These are phyloP conservation scores for Omphalotus guepiniiformis DNA, from an alignment of 768 basidiomycete species.

Conservation along the genomic window DNA sequence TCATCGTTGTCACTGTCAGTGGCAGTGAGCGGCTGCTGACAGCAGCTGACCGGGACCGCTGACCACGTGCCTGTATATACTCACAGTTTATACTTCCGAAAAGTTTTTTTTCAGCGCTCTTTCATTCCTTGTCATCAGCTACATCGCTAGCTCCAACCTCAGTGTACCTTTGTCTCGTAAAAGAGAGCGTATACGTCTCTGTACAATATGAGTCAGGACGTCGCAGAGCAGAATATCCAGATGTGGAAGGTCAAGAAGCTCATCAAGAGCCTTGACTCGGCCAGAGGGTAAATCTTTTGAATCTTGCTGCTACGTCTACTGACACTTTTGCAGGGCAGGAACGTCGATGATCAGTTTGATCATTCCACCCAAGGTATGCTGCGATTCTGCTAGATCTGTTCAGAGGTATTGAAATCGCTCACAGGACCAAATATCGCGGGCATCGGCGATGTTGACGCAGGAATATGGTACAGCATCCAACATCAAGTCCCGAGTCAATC, in stretches of 20 bases:
- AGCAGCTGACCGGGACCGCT: not conserved
- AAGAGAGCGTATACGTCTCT: constrained; percentile 14
- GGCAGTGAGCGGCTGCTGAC: no score
- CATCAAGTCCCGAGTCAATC: constrained; percentile 98
- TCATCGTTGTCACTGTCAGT: not conserved
- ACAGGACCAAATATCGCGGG: constrained; percentile 91
- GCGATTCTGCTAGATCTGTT: constrained; percentile 12
- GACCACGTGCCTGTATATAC: not conserved
- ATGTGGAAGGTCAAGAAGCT: constrained; percentile 99
- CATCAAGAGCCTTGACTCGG: constrained; percentile 94
- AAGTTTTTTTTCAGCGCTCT: not conserved
- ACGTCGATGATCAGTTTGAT: constrained; percentile 99
- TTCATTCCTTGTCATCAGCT: not conserved
- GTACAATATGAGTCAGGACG: constrained; percentile 75
- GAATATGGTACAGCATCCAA: constrained; percentile 99
- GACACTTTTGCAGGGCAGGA: constrained; percentile 88
- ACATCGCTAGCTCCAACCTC: not conserved
- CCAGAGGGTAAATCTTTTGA: constrained; percentile 67
- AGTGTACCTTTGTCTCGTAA: no score
- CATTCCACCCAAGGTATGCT: constrained; percentile 82
- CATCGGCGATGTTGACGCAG: constrained; percentile 94
- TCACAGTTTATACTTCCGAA: not conserved
- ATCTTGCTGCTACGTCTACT: no score
- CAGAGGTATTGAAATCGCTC: not conserved
- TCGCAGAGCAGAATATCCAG: constrained; percentile 92